A percentile compares a stretch with the other conserved stretches of the same genome.
phyloP scores from a whole-genome alignment of 768 basidiomycete species.

The Pholiota molesta region DNA sequence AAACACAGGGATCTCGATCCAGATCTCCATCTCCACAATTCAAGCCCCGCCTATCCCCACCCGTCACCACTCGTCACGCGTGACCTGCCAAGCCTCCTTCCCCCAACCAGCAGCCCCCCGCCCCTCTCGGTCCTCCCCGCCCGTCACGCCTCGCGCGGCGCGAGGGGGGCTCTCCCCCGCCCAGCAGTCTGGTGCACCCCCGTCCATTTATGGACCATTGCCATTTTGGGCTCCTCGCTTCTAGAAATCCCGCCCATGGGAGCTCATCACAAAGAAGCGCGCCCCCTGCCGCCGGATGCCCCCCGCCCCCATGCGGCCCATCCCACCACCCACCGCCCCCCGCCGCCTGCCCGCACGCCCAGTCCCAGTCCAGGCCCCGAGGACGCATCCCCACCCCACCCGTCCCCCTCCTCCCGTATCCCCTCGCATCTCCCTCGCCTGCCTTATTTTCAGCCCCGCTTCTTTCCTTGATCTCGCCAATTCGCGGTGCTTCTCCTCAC shows the following conservation, averaged over 20 bases:
- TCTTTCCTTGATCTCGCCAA: too few relatives aligned
- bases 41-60: not conserved
- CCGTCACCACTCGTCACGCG: not conserved
- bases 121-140: not conserved
- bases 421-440: too few relatives aligned
- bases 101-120: not conserved
- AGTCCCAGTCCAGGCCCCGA: not conserved
- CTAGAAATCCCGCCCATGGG: not conserved
- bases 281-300: not conserved
- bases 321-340: not conserved
- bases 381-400: too few relatives aligned
- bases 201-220: not conserved
- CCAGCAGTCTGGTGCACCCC: not conserved
- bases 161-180: not conserved
- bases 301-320: not conserved
- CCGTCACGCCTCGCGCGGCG: not conserved
- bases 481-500: too few relatives aligned
- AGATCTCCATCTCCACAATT: not conserved
- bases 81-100: not conserved
- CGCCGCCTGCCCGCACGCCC: not conserved
- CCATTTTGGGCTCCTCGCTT: not conserved
- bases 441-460: too few relatives aligned
- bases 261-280: too few relatives aligned
- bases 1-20: slow-evolving; percentile 2
- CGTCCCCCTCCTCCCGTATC: too few relatives aligned